Base-by-base conservation (phyloP, 2,329 filamentous ascomycete genomes). In the Neoarthrinium moseri region DNA sequence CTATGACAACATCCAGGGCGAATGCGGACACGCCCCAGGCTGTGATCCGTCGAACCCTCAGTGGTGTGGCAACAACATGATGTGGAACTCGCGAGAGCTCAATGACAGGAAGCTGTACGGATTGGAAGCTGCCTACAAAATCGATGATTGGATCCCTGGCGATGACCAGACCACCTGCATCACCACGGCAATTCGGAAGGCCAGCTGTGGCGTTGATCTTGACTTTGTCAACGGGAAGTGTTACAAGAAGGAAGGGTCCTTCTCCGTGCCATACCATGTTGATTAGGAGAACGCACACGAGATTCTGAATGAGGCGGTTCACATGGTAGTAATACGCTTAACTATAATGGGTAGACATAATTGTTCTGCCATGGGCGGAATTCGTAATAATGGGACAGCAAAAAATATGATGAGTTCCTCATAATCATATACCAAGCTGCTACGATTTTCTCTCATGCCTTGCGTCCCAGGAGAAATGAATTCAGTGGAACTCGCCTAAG, bases 401-500 rank as follows among this genome's bases (percentile, higher is more conserved):
- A n/a, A n/a, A n/a, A n/a, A n/a, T n/a, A n/a, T n/a, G n/a, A n/a
- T n/a, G n/a, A n/a, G n/a, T n/a, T n/a, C n/a, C n/a, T n/a, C n/a
- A n/a, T n/a, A n/a, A n/a, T n/a, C n/a, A n/a, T n/a, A n/a, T n/a
- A n/a, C n/a, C n/a, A n/a, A n/a, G n/a, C n/a, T n/a, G n/a, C n/a
- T n/a, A n/a, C n/a, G n/a, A n/a, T n/a, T n/a, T n/a, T n/a, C n/a
- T n/a, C n/a, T n/a, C n/a, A n/a, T n/a, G n/a, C n/a, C n/a, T n/a
- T n/a, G n/a, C n/a, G n/a, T n/a, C n/a, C n/a, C n/a, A n/a, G n/a
- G n/a, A n/a, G n/a, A n/a, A n/a, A n/a, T n/a, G n/a, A n/a, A n/a
- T 18, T 29, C 34, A 45, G 34, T 24, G 22, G 21, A 38, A 45
- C 24, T 29, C 18, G 18, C 43, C 43, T 4, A 45, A 44, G 23